Base-by-base conservation (phyloP, 2,329 filamentous ascomycete species). In the Xylaria hypoxylon region DNA sequence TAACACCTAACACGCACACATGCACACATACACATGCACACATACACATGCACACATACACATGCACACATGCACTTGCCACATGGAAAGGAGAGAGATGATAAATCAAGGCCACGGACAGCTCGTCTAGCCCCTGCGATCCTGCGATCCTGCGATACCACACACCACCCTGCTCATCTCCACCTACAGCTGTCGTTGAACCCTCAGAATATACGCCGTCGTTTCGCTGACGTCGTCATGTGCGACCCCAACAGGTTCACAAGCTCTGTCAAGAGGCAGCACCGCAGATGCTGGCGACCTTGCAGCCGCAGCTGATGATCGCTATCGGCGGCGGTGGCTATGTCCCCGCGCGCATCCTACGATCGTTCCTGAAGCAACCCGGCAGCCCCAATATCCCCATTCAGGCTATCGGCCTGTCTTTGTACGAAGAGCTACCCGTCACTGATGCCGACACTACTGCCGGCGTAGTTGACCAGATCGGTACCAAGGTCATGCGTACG, bases 271-370 rank as follows among this genome's bases (percentile, higher is more conserved):
- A 97, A 83, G 86, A 91, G 78, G 89, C 93, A 19, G 96, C 94
- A 44, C 86, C 89, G 70, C 84, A 85, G 74, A 96, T 98, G 79
- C 89, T 99, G 75, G 84, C 90, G 78, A 89, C 92, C 17, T 94
- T 97, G 86, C 87, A 93, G 79, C 96, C 96, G 44, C 93, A 97
- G 80, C 92, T 99, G 74, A 97, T 99, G 87, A 97, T 99, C 80
- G 96, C 96, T 78, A 98, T 98, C 79, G 96, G 96, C 75, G 96
- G 96, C 71, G 96, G 96, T 75, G 96, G 96, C 76, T 99, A 97
- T 81, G 94, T 99, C 45, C 96, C 96, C 68, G 96, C 96, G 51
- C 92, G 96, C 75, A 99, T 99, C 80, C 88, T 99, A 71, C 93
- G 96, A 70, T 98, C 96, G 22, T 99, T 99, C 86, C 92, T 99